Base-by-base conservation (phyloP, 108 stramenopile genomes). In the Aureococcus anophagefferens region DNA sequence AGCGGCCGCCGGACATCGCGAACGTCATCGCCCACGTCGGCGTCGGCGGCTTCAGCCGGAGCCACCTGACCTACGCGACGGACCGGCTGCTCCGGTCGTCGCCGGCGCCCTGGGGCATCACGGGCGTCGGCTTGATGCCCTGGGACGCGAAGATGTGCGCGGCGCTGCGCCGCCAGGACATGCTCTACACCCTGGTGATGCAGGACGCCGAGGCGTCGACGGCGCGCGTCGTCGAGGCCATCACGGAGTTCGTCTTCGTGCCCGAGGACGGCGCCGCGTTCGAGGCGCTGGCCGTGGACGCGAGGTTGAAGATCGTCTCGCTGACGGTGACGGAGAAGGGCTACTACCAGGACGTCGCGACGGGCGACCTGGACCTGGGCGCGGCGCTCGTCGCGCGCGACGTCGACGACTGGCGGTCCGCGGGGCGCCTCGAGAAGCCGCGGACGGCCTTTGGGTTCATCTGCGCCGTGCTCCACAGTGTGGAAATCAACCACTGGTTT, bases 311-410 rank as follows among this genome's bases (percentile, higher is more conserved):
- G 62, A 79, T 86, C 33, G 82, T 84, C 25, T 70, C 70, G 0
- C 67, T 84, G 51, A 84, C 84, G 25, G 78, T 86, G 29, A 86
- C 85, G 33, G 85, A 86, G 75, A 81, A 82, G 63, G 85, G 85
- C 0, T 86, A 86, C 77, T 86, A 67, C 73, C 77, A 76, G 64
- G 68, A 81, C 51, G 3, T 11, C 17, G 69, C 63, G 28, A 70
- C 74, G 46, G 80, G 81, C 33, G 63, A 74, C 37, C 67, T 86
- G 69, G 79, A 86, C 77, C 17, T 59, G 3, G 13, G 13, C 3
- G 25, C 17, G 21, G 21, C 51, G 51, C 25, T 16, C 17, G 25
- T 59, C 21, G 25, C 17, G 51, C 3, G 3, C 17, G 51, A 59
- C 51, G 21, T 59, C 7, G 25, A 16, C 25, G 51, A 25, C 21